Evolutionary conservation across 208 protist species (phyloP), one percentile per base, ranked within the genome.

Genomic region (Crithidia expoeki): DNA sequence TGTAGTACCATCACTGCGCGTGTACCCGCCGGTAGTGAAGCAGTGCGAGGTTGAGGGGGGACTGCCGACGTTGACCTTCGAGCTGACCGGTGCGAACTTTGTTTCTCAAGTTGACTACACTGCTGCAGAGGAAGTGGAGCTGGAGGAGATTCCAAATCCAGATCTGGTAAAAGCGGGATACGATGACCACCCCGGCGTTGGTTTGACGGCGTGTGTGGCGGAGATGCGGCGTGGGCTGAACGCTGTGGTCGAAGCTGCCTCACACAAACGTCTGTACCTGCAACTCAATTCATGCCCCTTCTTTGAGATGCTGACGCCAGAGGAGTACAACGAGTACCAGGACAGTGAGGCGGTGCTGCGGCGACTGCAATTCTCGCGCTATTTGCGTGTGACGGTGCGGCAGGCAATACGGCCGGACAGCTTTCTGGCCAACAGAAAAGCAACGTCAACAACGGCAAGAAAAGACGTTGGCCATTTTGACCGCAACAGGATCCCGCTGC

Each of bases 11-110:
- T 21, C 33, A 25, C 51, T 93, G 25, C 44, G 70, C n/a, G 68
- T 72, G 16, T 47, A 62, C 36, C 91, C 91, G 2, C 59, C 77
- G 10, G 55, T 69, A 25, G 68, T 96, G 47, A 96, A 92, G 77
- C 88, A 96, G 75, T 96, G 91, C 60, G 91, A 94, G 76, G 76
- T 96, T 40, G 91, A 96, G 76, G 85, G 86, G n/a, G 80, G 73
- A 49, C 42, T 92, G 40, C 91, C 91, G 57, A 55, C 83, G 33
- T 68, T 96, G 47, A 55, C 76, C 27, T 60, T 95, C 14, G 84
- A 84, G 68, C 64, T 95, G 36, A 79, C 59, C 14, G 90, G 90
- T 21, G 83, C 81, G 10, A 73, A 50, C 51, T 90, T 90, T 42
- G 66, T 66, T 3, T n/a, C n/a, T 9, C 57, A 6, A 11, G 53